Percentiles rank a stretch among this genome's conserved stretches.
Conservation (phyloP, 2,329 filamentous ascomycete species). For the Pyricularia sp. region DNA sequence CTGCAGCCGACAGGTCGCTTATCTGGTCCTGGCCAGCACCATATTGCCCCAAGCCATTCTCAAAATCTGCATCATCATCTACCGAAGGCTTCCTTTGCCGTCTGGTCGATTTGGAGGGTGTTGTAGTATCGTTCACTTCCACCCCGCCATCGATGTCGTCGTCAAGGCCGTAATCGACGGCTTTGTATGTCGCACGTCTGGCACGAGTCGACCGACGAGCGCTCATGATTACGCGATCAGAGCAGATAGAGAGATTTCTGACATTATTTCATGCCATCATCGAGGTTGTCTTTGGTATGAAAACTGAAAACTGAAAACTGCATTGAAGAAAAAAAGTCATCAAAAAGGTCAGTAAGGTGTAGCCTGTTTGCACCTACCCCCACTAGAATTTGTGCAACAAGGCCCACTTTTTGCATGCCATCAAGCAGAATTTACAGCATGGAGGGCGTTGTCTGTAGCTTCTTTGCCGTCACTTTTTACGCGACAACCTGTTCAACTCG, state of each 20-base stretch:
- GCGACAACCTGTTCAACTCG: no score
- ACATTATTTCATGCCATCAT: background rate
- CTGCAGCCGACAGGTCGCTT: background rate
- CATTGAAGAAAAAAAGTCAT: background rate
- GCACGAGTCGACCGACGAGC: slow-evolving; percentile 1
- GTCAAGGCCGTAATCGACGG: slow-evolving; percentile 2
- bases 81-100: background rate
- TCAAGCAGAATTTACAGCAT: background rate
- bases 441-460: no score
- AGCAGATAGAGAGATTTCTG: no score
- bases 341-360: background rate
- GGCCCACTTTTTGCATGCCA: background rate
- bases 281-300: background rate
- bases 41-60: background rate
- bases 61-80: background rate
- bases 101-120: background rate
- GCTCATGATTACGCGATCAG: background rate
- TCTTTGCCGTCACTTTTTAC: no score
- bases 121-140: background rate
- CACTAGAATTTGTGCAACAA: background rate
- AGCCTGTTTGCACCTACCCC: background rate
- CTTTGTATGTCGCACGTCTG: background rate
- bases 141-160: background rate
- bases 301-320: background rate
- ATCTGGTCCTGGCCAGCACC: background rate